These are phyloP conservation scores for Aspergillus nanangensis DNA, from an alignment of 495 filamentous ascomycete genomes.

Conservation along the genomic window DNA sequence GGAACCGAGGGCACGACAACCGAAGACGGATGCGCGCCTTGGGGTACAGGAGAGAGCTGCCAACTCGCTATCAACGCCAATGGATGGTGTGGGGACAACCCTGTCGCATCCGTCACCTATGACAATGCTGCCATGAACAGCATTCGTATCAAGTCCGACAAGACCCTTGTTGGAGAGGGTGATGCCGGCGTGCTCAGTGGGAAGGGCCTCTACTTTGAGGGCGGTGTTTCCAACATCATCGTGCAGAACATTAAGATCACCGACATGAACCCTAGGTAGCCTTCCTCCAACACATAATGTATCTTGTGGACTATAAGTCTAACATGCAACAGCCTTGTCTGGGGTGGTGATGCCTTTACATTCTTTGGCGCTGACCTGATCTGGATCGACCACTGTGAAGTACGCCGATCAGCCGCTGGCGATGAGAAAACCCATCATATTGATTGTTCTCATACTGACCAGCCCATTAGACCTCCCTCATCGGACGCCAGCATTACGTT, in stretches of 20 bases:
- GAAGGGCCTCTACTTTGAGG: constrained; percentile 21
- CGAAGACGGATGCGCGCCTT: constrained; percentile 35
- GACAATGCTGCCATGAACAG: constrained; percentile 17
- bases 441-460: background rate
- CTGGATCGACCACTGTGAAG: constrained; percentile 25
- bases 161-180: constrained; percentile 20
- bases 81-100: constrained; percentile 36
- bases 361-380: constrained; percentile 11
- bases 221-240: constrained; percentile 23
- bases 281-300: background rate
- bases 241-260: constrained; percentile 31
- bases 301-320: background rate
- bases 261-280: constrained; percentile 23
- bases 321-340: constrained; percentile 6
- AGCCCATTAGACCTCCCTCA: constrained; percentile 29
- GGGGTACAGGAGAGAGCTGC: constrained; percentile 32
- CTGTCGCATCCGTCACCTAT: constrained; percentile 3
- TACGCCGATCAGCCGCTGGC: background rate
- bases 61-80: constrained; percentile 48
- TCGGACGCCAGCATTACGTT: constrained; percentile 41
- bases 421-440: background rate
- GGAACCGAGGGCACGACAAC: constrained; percentile 33
- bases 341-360: constrained; percentile 22
- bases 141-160: constrained; percentile 21
- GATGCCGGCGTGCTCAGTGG: constrained; percentile 22